phyloP scores from a whole-genome alignment of 1,284 basidiomycete genomes.

The Boletus sp. region DNA sequence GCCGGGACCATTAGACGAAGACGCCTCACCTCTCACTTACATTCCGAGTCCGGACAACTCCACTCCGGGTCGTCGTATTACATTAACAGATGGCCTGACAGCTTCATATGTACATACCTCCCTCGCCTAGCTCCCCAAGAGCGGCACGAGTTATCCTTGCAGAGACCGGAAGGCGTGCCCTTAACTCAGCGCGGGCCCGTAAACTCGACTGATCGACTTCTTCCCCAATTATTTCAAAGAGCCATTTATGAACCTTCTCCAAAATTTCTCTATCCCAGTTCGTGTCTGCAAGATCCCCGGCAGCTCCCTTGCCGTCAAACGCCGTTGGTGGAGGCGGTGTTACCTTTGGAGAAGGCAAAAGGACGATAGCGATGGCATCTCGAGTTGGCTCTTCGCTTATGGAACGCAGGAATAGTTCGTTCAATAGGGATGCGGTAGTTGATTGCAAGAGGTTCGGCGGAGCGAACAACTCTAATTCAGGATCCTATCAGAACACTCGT shows the following conservation, averaged over 20 bases:
- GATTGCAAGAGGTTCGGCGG: constrained; percentile 62
- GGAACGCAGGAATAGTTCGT: constrained; percentile 29
- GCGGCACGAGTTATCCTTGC: constrained; percentile 3
- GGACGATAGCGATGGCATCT: constrained; percentile 34
- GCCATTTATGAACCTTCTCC: constrained; percentile 35
- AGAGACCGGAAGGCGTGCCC: not conserved
- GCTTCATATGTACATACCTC: constrained; percentile 56
- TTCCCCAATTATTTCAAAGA: constrained; percentile 36
- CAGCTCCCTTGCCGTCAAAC: constrained; percentile 33
- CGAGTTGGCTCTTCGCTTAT: constrained; percentile 18
- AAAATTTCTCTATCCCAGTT: constrained; percentile 41
- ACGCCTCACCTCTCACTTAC: not conserved
- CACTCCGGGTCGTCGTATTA: not conserved
- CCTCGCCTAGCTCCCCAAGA: constrained; percentile 43
- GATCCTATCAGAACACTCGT: constrained; percentile 11
- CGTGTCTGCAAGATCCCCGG: constrained; percentile 33
- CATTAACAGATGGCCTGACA: not conserved
- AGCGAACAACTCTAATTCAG: constrained; percentile 38
- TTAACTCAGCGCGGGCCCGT: not conserved
- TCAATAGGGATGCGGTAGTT: constrained; percentile 55
- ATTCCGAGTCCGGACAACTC: not conserved
- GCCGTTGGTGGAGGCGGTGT: constrained; percentile 40
- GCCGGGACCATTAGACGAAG: not conserved
- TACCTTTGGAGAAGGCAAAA: constrained; percentile 51
- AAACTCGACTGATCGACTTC: constrained; percentile 13